These are phyloP conservation scores for Alternaria longipes DNA, from an alignment of 2,329 filamentous ascomycete genomes.

Conservation along the genomic window DNA sequence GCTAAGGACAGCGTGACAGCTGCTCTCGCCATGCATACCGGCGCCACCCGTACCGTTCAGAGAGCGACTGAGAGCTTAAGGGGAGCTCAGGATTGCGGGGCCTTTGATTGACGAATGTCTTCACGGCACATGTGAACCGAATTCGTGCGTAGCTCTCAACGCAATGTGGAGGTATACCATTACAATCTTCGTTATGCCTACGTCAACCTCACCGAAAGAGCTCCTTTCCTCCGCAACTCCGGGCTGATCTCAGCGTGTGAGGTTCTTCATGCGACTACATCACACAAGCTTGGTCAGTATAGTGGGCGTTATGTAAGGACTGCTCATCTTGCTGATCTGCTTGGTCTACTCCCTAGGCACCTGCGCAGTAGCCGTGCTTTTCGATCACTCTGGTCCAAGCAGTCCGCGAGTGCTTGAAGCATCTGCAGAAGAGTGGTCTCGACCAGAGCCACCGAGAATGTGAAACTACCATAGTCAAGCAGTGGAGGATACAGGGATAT, in stretches of 20 bases:
- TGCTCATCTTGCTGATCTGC: not conserved
- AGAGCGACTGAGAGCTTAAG: not conserved
- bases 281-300: not conserved
- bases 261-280: not conserved
- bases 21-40: conserved; percentile 2
- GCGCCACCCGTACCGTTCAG: conserved; percentile 7
- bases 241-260: not conserved
- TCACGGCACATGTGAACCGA: not conserved
- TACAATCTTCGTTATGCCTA: not conserved
- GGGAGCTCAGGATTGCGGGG: not conserved
- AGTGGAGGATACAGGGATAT: conserved; percentile 7
- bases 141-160: not conserved
- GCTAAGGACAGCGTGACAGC: not conserved
- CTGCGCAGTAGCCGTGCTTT: not conserved
- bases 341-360: not conserved
- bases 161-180: not conserved
- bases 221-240: not conserved
- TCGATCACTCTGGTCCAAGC: not conserved
- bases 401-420: not conserved
- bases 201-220: not conserved
- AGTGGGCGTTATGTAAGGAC: not conserved
- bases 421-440: conserved; percentile 8
- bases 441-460: conserved; percentile 5
- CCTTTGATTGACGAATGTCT: not conserved
- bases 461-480: conserved; percentile 1